Evolutionary conservation across 2,329 filamentous ascomycete genomes (phyloP).

Genomic region (Lachnellula arida): DNA sequence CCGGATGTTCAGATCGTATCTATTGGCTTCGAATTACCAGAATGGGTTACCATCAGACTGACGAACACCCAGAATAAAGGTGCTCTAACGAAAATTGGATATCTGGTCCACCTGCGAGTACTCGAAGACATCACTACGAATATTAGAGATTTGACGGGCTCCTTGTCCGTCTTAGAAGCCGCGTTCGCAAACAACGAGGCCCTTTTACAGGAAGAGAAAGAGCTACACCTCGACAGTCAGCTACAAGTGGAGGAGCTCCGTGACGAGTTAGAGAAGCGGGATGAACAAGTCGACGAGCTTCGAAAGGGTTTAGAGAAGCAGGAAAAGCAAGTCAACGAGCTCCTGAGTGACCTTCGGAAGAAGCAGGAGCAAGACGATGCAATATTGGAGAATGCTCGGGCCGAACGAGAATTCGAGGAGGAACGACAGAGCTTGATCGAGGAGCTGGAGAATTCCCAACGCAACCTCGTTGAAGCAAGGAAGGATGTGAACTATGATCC

Average conservation of each 20-base stretch:
- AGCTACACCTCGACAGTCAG: not conserved
- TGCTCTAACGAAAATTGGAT: not conserved
- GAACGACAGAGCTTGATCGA: not conserved
- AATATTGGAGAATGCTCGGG: not conserved
- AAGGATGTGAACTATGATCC: not conserved
- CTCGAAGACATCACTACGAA: not conserved
- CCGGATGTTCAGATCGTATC: not conserved
- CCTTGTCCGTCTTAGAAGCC: not conserved
- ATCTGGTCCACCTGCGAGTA: not conserved
- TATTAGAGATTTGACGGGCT: not conserved
- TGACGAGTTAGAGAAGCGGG: not conserved
- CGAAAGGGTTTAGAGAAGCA: not conserved
- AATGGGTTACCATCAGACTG: not conserved
- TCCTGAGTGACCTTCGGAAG: too few relatives aligned
- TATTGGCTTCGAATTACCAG: not conserved
- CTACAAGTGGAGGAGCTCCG: not conserved
- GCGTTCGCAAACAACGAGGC: not conserved
- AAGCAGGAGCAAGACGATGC: not conserved
- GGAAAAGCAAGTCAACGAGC: not conserved
- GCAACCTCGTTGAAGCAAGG: not conserved
- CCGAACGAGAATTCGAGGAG: not conserved
- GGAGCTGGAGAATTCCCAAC: not conserved
- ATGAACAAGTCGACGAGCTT: not conserved
- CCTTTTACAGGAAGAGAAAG: not conserved
- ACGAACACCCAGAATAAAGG: not conserved